These are phyloP conservation scores for Artomyces pyxidatus DNA, from an alignment of 768 basidiomycete genomes.

Conservation along the genomic window DNA sequence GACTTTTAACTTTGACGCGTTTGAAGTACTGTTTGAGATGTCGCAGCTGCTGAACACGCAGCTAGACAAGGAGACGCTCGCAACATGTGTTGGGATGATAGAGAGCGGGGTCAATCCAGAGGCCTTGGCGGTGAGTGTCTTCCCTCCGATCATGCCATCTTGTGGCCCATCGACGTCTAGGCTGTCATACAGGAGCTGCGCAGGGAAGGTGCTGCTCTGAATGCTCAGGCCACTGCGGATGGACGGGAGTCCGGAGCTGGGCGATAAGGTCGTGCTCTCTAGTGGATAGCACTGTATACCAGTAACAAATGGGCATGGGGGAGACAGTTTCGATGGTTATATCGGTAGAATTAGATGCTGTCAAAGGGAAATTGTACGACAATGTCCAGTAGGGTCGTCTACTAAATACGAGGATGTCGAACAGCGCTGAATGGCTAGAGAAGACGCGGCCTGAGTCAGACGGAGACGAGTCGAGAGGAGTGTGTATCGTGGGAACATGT, in stretches of 20 bases:
- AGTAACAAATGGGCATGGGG: too few species aligned
- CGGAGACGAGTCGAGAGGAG: background rate
- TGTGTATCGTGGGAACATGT: slow-evolving; percentile 4
- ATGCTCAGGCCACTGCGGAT: background rate
- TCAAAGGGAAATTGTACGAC: too few species aligned
- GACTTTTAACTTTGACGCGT: background rate
- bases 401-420: background rate
- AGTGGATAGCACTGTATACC: background rate
- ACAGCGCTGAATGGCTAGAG: background rate
- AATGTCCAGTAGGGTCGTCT: too few species aligned
- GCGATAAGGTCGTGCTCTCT: background rate
- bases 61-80: slow-evolving; percentile 86
- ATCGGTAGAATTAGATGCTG: too few species aligned
- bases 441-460: background rate
- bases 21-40: slow-evolving; percentile 72
- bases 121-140: slow-evolving; percentile 70
- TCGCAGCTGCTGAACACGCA: slow-evolving; percentile 84
- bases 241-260: background rate
- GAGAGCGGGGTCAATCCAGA: slow-evolving; percentile 91
- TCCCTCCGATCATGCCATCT: too few species aligned
- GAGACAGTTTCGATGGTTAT: too few species aligned
- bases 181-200: slow-evolving; percentile 14
- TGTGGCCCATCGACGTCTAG: background rate
- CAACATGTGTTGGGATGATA: slow-evolving; percentile 86
- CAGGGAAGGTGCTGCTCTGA: slow-evolving; percentile 9